Base-by-base conservation (phyloP, 768 basidiomycete species). In the Tricholoma terreum region DNA sequence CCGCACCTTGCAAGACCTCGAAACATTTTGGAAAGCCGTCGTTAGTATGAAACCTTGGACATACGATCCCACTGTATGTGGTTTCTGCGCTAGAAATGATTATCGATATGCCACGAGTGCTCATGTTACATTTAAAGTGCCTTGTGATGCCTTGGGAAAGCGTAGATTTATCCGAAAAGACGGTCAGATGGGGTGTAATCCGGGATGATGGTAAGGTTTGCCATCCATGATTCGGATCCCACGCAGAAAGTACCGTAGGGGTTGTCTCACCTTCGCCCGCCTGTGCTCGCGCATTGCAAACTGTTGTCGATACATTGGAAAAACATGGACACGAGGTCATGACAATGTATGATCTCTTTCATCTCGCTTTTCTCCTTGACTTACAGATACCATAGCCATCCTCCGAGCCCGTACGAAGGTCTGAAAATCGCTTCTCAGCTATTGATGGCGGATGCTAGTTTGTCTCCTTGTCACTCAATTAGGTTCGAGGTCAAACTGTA, bases 31-130 rank as follows among this genome's bases (percentile, higher is more conserved):
- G 84, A 78, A 77, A 54, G 80, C 81, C 3, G 69, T 88, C 1
- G 74, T 86, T 54, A 71, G 73, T 49, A 86, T 84, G 83, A 73
- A 77, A 33, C 84, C 86, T 27, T 87, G 85, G 85, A 74, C 77
- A 12, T 86, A 87, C 58, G 87, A 87, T 65, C 77, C 78, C 54
- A 70, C 77, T 17, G 80, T 80, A 54, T 42, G 71, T 58, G 3
- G n/a, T 43, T 17, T 54, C 7, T 21, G 22, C 11, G 49, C 8
- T 10, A 42, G n/a, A 21, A 33, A 56, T 64, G 60, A 1, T 70
- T 67, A 19, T 50, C 65, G 17, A 61, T 54, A 63, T 69, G 27
- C 40, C 15, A 52, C 35, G n/a, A 35, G 21, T 3, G n/a, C 30
- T 49, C n/a, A 30, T 17, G 15, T 17, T 6, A 30, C 30, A 6